Base-by-base conservation (phyloP, 345 rosid species). In the Kernera saxatilis region DNA sequence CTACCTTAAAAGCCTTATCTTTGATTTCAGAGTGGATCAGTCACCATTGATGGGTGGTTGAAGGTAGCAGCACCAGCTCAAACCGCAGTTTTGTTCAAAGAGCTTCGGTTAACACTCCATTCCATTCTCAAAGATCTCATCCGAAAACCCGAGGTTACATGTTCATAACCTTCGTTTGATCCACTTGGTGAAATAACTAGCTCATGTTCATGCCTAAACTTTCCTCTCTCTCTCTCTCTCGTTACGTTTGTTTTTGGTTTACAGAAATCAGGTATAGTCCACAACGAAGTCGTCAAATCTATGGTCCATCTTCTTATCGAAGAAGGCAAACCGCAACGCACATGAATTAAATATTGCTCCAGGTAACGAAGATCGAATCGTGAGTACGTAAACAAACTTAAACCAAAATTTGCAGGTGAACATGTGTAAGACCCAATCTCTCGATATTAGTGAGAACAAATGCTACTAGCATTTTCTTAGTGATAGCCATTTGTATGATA, bases 61-160 rank as follows among this genome's bases (percentile, higher is more conserved):
- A 90, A 86, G 81, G 71, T 93, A 81, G 77, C 84, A 59, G 97
- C 98, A 33, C 87, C 97, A 40, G 98, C 97, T 10, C 98, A 90
- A 73, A 88, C 86, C n/a, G 98, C 97, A 25, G 95, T 90, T 69
- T 75, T 93, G 80, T 90, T 90, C 64, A 93, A 88, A 86, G 88
- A 87, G 83, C 87, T 93, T 17, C 84, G 95, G 27, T 77, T 74
- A 57, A 86, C 91, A 36, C 93, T 88, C 27, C 91, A 88, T 63
- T 87, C 87, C 15, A 71, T 90, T 40, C 70, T 90, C 73, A 81
- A 79, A 74, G 84, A 84, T 64, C 85, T 93, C 30, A 84, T 93
- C 66, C 83, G 85, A 69, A 90, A 87, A 65, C 96, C 96, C 0
- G 82, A 88, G 96, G 96, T 92, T 12, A 26, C 51, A 48, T 53